Conservation (phyloP, 1,284 basidiomycete species). For the Paramarasmius palmivorus region DNA sequence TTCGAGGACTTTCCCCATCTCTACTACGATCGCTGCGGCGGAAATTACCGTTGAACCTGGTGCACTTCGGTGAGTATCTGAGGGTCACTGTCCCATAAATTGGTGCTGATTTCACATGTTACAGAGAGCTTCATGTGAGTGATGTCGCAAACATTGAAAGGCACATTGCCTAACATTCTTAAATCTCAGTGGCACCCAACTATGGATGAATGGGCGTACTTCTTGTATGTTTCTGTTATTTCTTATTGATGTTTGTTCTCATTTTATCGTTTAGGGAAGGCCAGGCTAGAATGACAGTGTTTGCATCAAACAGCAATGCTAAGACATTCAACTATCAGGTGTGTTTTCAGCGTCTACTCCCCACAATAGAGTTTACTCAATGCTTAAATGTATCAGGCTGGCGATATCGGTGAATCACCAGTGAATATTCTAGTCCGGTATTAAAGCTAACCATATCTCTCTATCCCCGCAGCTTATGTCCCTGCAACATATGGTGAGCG, state of each 20-base stretch:
- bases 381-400: constrained; percentile 38
- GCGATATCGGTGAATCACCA: constrained; percentile 62
- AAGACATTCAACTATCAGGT: constrained; percentile 69
- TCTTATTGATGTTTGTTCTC: constrained; percentile 38
- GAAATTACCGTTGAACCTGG: constrained; percentile 70
- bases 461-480: constrained; percentile 43
- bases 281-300: constrained; percentile 59
- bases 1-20: constrained; percentile 43
- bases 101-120: background rate
- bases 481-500: constrained; percentile 53
- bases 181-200: constrained; percentile 70
- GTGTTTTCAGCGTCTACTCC: too few relatives aligned
- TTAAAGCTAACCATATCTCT: background rate
- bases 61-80: constrained; percentile 51
- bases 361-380: background rate
- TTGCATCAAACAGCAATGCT: constrained; percentile 60
- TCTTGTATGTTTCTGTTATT: constrained; percentile 33
- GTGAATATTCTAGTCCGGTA: constrained; percentile 5
- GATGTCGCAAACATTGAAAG: too few relatives aligned
- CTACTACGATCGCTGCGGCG: constrained; percentile 62
- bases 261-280: constrained; percentile 53
- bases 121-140: constrained; percentile 45
- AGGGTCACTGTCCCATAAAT: constrained; percentile 4
- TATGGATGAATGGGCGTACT: constrained; percentile 67
- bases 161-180: background rate